Conservation (phyloP, 176 grass and related monocot species). For the barley (Hordeum vulgare) region DNA sequence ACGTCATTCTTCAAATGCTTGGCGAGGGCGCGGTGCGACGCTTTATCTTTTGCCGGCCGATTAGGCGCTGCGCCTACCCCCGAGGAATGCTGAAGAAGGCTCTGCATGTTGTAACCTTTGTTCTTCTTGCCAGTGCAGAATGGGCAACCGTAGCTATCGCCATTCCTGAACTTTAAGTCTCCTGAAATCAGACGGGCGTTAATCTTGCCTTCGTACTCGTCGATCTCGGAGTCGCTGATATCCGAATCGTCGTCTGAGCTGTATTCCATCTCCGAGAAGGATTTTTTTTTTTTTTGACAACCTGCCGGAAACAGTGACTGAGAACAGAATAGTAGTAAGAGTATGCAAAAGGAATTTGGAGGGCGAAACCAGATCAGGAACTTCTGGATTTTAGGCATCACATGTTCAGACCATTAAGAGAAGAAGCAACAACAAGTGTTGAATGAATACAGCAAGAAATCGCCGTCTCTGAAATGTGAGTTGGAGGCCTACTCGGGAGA, state of each 20-base stretch:
- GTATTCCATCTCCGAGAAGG: not conserved
- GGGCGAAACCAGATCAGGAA: not conserved
- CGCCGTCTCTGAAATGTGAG: not conserved
- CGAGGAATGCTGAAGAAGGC: constrained; percentile 2
- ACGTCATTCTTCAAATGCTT: constrained; percentile 2
- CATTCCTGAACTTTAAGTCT: not conserved
- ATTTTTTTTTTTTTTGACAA: not conserved
- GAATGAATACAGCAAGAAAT: not conserved
- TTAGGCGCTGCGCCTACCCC: constrained; percentile 1
- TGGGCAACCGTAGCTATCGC: not conserved
- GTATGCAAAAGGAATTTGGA: not conserved
- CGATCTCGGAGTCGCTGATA: not conserved
- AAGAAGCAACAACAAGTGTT: not conserved
- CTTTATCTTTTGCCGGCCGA: constrained; percentile 1
- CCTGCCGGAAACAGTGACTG: not conserved
- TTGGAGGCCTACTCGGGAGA: not conserved
- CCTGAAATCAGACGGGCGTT: not conserved
- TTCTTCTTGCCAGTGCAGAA: constrained; percentile 7
- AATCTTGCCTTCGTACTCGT: not conserved
- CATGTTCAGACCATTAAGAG: too few relatives aligned
- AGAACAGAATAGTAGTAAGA: not conserved
- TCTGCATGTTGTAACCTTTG: not conserved
- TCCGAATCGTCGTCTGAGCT: not conserved
- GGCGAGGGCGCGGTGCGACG: not conserved
- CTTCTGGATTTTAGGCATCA: not conserved